These are phyloP conservation scores for Monosporascus sp. DNA, from an alignment of 2,329 filamentous ascomycete genomes.

Conservation along the genomic window DNA sequence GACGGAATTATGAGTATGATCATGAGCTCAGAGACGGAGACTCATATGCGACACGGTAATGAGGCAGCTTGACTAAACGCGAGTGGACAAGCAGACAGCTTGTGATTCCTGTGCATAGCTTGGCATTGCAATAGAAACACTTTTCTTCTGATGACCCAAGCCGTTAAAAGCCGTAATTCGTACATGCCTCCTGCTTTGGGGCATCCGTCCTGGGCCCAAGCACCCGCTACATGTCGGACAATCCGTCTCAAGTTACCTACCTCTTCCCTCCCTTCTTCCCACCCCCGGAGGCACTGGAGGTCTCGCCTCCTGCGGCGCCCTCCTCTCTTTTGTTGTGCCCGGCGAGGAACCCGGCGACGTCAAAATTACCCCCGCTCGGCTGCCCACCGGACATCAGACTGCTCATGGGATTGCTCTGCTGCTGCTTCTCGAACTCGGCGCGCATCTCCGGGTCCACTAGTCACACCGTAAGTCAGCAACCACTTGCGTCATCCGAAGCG, in stretches of 20 bases:
- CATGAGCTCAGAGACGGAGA: too few species aligned
- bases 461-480: too few species aligned
- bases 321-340: constrained; percentile 44
- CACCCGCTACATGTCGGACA: neutral
- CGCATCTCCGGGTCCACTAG: constrained; percentile 94
- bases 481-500: neutral
- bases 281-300: constrained; percentile 17
- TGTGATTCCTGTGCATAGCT: too few species aligned
- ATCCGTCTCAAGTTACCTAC: constrained; percentile 11
- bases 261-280: constrained; percentile 38
- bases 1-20: too few species aligned
- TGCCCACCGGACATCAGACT: constrained; percentile 44
- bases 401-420: constrained; percentile 67
- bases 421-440: constrained; percentile 86
- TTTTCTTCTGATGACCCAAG: too few species aligned
- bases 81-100: too few species aligned
- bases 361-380: constrained; percentile 42
- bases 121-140: too few species aligned
- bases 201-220: neutral
- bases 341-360: constrained; percentile 59
- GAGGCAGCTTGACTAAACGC: too few species aligned
- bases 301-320: constrained; percentile 9
- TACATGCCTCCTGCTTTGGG: too few species aligned
- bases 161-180: too few species aligned
- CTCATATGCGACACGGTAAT: too few species aligned